phyloP scores from a whole-genome alignment of 371 early-diverging fungal genomes.

The Rhizopus arrhizus region DNA sequence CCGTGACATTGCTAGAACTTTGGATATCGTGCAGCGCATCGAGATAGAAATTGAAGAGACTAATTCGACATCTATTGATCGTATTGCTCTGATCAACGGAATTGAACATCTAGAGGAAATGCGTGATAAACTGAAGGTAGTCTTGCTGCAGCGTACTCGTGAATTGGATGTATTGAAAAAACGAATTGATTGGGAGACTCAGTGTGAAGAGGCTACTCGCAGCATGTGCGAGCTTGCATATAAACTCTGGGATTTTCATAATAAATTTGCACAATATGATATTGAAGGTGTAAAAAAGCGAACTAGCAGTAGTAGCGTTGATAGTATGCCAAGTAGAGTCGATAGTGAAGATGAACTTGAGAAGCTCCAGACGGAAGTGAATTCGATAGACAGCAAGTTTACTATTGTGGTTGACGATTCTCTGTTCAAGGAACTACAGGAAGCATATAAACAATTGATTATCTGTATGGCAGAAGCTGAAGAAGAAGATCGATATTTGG shows the following conservation, averaged over 20 bases:
- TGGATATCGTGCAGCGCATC: slow-evolving; percentile 29
- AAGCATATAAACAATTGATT: slow-evolving; percentile 17
- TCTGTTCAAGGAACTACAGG: slow-evolving; percentile 14
- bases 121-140: slow-evolving; percentile 19
- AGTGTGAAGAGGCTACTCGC: slow-evolving; percentile 21
- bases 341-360: neutral
- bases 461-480: neutral
- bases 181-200: slow-evolving; percentile 27
- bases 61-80: slow-evolving; percentile 43
- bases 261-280: slow-evolving; percentile 38
- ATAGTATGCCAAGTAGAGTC: slow-evolving; percentile 3
- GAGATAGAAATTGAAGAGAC: slow-evolving; percentile 46
- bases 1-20: slow-evolving; percentile 28
- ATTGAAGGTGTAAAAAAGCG: slow-evolving; percentile 23
- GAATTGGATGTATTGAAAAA: slow-evolving; percentile 28
- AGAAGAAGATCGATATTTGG: slow-evolving; percentile 1
- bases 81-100: slow-evolving; percentile 33
- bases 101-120: slow-evolving; percentile 36
- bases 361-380: slow-evolving; percentile 1
- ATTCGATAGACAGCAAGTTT: slow-evolving; percentile 1
- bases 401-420: slow-evolving; percentile 15
- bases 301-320: slow-evolving; percentile 2
- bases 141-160: slow-evolving; percentile 20
- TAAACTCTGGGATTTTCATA: slow-evolving; percentile 43
- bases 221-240: slow-evolving; percentile 22